Base-by-base conservation (phyloP, 495 filamentous ascomycete species). In the Lophiostoma macrostomum region DNA sequence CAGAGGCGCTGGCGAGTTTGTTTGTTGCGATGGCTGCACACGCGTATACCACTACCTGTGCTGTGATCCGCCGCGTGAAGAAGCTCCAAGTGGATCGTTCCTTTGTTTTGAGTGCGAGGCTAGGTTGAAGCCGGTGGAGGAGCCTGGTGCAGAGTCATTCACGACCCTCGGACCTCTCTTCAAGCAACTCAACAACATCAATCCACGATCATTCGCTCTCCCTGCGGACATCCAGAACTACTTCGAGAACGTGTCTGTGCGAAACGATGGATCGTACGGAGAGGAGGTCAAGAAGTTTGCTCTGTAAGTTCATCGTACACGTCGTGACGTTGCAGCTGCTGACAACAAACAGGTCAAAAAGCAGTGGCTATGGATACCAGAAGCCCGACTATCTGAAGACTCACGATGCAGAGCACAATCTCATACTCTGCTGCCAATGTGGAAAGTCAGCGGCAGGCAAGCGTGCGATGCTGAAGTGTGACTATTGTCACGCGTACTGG, bases 1-100 rank as follows among this genome's bases (percentile, higher is more conserved):
- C 69, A 80, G 83, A 58, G 81, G 82, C 32, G 84, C 80, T 45
- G 93, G 93, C n/a, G 76, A 84, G 44, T 74, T 98, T 22, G 73
- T 97, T 50, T 96, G 91, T 71, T 98, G 93, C 68, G 93, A 97
- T 68, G 85, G 85, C 39, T 98, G 93, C 72, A 76, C 79, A 14
- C 81, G 85, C 37, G 86, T 89, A 0, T 96, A 90, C 69, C 93
- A 98, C 67, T 88, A 90, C 64, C 73, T 74, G 36, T 98, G 93
- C 67, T 73, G 90, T 36, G 82, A 91, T 62, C 90, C 91, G 46
- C 86, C 88, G 4, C 70, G 90, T 56, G 74, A 81, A 40, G 73
- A 76, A 44, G 75, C 80, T 39, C 83, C 85, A 32, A 78, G 86
- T 28, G 84, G 82, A 18, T 81, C 88, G 55, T 97, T 88, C 87